Evolutionary conservation across 192 early-diverging fungal genomes (phyloP), one percentile per base, ranked within the genome.

Genomic region (Coemansia sp.): DNA sequence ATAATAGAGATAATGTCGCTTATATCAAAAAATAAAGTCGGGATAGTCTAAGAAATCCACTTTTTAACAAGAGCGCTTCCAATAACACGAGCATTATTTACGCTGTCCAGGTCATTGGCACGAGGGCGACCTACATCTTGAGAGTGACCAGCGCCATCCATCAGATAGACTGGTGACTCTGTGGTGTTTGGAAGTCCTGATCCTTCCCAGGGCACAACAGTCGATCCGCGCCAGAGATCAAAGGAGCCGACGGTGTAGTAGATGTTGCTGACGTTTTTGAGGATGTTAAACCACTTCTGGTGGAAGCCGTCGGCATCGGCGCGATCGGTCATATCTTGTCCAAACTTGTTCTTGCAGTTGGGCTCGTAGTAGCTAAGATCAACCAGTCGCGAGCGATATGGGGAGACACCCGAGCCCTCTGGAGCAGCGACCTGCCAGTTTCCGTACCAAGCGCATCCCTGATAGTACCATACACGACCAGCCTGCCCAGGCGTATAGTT

Each of bases 371-470:
- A 80, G 16, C 45, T 56, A 5, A 80, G 40, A 29, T 80, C 68
- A 12, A 74, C 68, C 42, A 70, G 64, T 22, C 57, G 48, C n/a
- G 76, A 66, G 51, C 63, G 71, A 59, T 80, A 81, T 11, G 57
- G 51, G 50, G 71, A 59, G 32, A 76, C 59, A 14, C 71, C 64
- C 0, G 75, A 67, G 42, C 51, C 56, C 16, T 48, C 64, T 0
- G 75, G 66, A 1, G 73, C 56, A 31, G 75, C 71, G 20, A 67
- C 64, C 63, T 85, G 86, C 56, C 84, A 85, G 71, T 88, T 88
- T 0, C 85, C 89, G 30, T 85, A 84, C 73, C 89, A 86, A 56
- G 79, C 87, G 54, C 89, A 90, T 18, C 66, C 75, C 52, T 88
- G 89, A 56, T 84, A 90, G 33, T 75, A 77, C 83, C 83, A 85